Evolutionary conservation across 2,329 filamentous ascomycete genomes (phyloP).

Genomic region (Westerdykella aurantiaca): DNA sequence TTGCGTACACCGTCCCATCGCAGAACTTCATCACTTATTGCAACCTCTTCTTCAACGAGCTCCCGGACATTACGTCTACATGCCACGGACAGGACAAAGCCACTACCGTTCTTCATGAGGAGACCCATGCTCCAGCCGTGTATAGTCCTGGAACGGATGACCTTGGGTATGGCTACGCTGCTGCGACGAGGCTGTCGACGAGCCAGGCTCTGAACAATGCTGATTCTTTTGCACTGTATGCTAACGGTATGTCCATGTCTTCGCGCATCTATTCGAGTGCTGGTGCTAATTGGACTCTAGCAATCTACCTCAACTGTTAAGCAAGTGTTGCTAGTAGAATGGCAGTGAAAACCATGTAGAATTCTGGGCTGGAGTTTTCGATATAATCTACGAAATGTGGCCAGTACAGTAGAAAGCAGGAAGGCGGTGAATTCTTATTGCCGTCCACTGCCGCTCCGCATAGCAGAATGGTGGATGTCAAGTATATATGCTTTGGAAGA

Average conservation of each 20-base stretch:
- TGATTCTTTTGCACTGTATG: conserved; percentile 55
- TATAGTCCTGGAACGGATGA: conserved; percentile 54
- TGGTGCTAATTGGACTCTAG: conserved; percentile 2
- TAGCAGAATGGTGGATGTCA: too few relatives aligned
- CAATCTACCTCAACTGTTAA: conserved; percentile 23
- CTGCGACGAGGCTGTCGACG: conserved; percentile 42
- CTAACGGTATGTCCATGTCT: conserved; percentile 41
- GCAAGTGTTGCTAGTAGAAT: not conserved
- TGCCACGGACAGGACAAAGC: conserved; percentile 64
- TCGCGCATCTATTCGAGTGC: not conserved
- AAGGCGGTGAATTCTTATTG: too few relatives aligned
- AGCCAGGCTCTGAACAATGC: conserved; percentile 56
- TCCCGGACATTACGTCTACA: conserved; percentile 44
- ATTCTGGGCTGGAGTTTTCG: too few relatives aligned
- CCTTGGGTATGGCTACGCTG: conserved; percentile 52
- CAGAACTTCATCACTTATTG: conserved; percentile 57
- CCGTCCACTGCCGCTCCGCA: too few relatives aligned
- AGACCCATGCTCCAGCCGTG: conserved; percentile 55
- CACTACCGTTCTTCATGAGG: conserved; percentile 60
- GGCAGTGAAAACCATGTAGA: too few relatives aligned
- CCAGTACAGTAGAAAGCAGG: too few relatives aligned
- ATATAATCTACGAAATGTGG: too few relatives aligned
- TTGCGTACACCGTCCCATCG: conserved; percentile 58
- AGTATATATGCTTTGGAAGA: too few relatives aligned
- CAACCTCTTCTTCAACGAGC: conserved; percentile 51